Evolutionary conservation across 2,329 filamentous ascomycete species (phyloP), one percentile per base, ranked within the genome.

Genomic region (Penicillium sp.): DNA sequence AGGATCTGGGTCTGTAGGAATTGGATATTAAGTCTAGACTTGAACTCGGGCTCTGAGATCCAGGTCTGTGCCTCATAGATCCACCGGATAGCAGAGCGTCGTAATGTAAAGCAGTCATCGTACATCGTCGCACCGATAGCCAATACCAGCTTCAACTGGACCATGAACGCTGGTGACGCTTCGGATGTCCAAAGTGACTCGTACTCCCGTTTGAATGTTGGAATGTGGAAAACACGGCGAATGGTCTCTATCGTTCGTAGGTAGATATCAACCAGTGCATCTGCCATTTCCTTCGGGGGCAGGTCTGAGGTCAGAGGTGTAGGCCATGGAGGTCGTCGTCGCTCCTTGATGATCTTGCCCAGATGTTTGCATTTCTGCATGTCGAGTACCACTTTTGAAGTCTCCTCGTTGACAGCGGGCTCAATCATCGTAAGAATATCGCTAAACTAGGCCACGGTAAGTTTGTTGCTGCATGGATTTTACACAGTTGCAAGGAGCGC

Each of bases 111-210:
- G 0, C 71, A 60, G 0, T 82, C 77, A 53, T 87, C 82, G 56
- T 83, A 80, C 0, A 75, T 73, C 0, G 75, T 68, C 0, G 83
- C 78, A 0, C 85, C 86, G 18, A 88, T 80, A 0, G 86, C 84
- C 4, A 88, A 70, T 0, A 87, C 78, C 0, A 88, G 72, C 62
- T 87, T 86, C 2, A 87, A 61, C 47, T 84, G 84, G 14, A 86
- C 75, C 1, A 85, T 50, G 51, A 87, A 87, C 0, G 71, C 74
- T 1, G 74, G 67, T 1, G 70, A 58, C 0, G 58, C 35, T 10
- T 61, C 44, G 0, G 62, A 50, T 0, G 37, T 39, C 84, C 85
- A 88, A 0, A 85, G 62, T 0, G 77, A 75, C 24, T 85, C 81
- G 60, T 87, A 87, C 22, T 85, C 82, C 6, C 72, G 73, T 41